Conservation (phyloP, 2,329 filamentous ascomycete species). For the Calonectria pseudoreteaudii region DNA sequence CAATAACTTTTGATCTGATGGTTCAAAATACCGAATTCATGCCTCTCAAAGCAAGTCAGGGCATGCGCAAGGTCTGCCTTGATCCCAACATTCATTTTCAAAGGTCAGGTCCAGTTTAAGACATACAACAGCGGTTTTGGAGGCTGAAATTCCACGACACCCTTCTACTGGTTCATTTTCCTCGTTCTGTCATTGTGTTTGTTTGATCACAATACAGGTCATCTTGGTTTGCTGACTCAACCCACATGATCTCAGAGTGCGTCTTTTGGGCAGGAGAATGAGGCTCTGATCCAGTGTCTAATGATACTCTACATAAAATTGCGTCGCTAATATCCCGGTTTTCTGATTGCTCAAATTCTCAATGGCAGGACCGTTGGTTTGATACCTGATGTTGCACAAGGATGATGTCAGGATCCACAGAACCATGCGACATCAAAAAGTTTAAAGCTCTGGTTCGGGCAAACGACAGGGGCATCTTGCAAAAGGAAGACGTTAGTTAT, state of each 20-base stretch:
- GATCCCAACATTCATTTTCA: too few species aligned
- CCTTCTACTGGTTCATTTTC: background rate
- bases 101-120: too few species aligned
- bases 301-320: background rate
- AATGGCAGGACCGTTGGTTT: background rate
- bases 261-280: background rate
- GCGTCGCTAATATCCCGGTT: too few species aligned
- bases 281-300: background rate
- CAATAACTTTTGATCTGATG: background rate
- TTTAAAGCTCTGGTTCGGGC: background rate
- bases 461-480: background rate
- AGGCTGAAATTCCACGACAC: too few species aligned
- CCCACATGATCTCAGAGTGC: background rate
- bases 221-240: background rate
- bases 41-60: background rate
- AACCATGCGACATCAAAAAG: background rate
- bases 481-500: background rate
- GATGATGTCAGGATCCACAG: conserved; percentile 4
- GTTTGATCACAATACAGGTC: background rate
- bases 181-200: background rate
- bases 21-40: background rate
- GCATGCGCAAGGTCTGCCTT: too few species aligned
- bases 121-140: too few species aligned
- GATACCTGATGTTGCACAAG: background rate
- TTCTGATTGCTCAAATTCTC: background rate